Conservation (phyloP, 2,329 filamentous ascomycete species). For the Davidsoniella virescens region DNA sequence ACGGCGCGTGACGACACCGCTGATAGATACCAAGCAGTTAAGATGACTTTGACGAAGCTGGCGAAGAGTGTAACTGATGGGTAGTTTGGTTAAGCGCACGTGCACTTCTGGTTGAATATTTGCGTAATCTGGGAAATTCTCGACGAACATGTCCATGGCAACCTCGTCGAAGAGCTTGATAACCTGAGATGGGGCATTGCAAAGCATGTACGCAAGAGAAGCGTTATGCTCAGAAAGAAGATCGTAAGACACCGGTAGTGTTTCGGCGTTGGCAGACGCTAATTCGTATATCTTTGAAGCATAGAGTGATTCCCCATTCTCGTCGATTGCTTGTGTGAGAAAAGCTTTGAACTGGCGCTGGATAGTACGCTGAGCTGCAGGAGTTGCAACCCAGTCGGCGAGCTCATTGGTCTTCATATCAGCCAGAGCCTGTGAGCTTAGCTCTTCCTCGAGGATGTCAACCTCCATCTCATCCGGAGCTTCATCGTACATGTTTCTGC, state of each 20-base stretch:
- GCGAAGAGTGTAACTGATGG: conserved; percentile 85
- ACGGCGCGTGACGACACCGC: conserved; percentile 84
- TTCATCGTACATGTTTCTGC: conserved; percentile 85
- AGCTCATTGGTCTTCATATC: conserved; percentile 89
- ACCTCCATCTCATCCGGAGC: conserved; percentile 85
- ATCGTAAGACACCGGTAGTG: conserved; percentile 88
- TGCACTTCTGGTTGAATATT: conserved; percentile 96
- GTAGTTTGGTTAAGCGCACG: conserved; percentile 87
- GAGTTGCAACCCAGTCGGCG: conserved; percentile 87
- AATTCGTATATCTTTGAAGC: conserved; percentile 85
- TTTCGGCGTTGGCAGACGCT: conserved; percentile 94
- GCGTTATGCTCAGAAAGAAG: conserved; percentile 84
- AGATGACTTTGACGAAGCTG: conserved; percentile 90
- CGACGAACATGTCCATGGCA: conserved; percentile 86
- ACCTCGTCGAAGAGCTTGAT: conserved; percentile 93
- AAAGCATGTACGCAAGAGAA: conserved; percentile 85
- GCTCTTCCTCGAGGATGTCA: conserved; percentile 89
- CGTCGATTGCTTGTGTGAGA: conserved; percentile 87
- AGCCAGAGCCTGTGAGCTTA: conserved; percentile 76
- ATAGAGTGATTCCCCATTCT: conserved; percentile 80
- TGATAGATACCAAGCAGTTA: conserved; percentile 88
- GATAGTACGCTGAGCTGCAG: conserved; percentile 80
- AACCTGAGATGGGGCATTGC: conserved; percentile 89
- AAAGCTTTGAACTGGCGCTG: conserved; percentile 96
- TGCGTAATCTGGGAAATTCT: conserved; percentile 95